Evolutionary conservation across 2,329 filamentous ascomycete genomes (phyloP), one percentile per base, ranked within the genome.

Genomic region (Colletotrichum filicis): DNA sequence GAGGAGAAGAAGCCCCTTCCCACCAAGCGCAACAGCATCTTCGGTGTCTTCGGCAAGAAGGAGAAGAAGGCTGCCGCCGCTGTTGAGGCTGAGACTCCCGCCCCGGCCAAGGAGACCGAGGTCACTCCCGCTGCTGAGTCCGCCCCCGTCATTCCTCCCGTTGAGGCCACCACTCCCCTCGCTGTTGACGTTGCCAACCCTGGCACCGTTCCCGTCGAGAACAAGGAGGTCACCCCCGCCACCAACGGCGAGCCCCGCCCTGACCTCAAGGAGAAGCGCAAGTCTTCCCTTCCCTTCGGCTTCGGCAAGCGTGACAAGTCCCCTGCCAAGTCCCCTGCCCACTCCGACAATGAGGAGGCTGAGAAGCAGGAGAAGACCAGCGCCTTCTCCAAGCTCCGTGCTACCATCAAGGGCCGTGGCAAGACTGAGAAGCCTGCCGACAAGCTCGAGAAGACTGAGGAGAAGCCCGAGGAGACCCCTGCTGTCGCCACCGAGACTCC

Each of bases 191-290:
- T 88, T 22, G 79, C 83, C 61, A 85, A 82, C 68, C 85, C 87
- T 61, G 83, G 84, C 60, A 83, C 83, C n/a, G 84, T 82, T 71
- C 84, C 85, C 32, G 80, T 84, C 52, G 87, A 89, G 81, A 83
- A 83, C 26, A 82, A 85, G 4, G 86, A 88, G 77, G 78, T 74
- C 35, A 78, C 83, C 65, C 82, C 83, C 76, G 80, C 78, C 73
- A 83, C 83, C 77, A 87, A 86, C 75, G 86, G 85, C 73, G 90
- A 92, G 84, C 76, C 85, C 68, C 90, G 90, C 83, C 90, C 91
- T 84, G 89, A 90, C 75, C 82, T 87, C 77, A 95, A 94, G 91
- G 88, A 90, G 84, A 97, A 97, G 93, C 94, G 95, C 83, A 91
- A 92, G 84, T 97, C 94, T 76, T 92, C 95, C 79, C 83, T 91